These are phyloP conservation scores for Perilla frutescens DNA, from an alignment of 257 asterid genomes.

Conservation along the genomic window DNA sequence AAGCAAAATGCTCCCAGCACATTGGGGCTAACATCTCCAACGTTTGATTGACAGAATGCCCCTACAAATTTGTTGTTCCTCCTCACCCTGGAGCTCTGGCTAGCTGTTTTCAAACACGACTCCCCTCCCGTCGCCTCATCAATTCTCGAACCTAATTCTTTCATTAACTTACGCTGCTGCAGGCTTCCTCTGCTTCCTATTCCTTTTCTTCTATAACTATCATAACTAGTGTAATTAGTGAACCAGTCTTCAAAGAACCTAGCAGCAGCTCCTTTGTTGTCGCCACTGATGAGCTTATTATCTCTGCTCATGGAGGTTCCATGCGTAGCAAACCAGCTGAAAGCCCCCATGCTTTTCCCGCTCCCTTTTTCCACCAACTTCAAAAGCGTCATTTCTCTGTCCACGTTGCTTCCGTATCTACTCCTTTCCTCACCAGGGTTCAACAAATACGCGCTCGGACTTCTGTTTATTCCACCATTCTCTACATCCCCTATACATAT, in stretches of 20 bases:
- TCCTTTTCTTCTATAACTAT: slow-evolving; percentile 2
- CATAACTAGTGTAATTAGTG: slow-evolving; percentile 30
- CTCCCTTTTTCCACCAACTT: slow-evolving; percentile 53
- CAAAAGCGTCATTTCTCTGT: slow-evolving; percentile 59
- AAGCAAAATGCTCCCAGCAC: slow-evolving; percentile 66
- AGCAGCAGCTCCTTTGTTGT: slow-evolving; percentile 76
- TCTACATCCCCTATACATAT: slow-evolving; percentile 50
- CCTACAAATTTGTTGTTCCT: slow-evolving; percentile 53
- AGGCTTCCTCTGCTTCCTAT: too few species aligned
- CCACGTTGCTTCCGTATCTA: slow-evolving; percentile 47
- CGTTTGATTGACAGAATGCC: slow-evolving; percentile 73
- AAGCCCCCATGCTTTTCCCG: slow-evolving; percentile 53
- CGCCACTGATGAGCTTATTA: slow-evolving; percentile 65
- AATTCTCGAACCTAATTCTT: background rate
- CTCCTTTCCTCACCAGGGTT: slow-evolving; percentile 62
- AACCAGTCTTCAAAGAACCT: slow-evolving; percentile 73
- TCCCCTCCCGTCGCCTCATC: slow-evolving; percentile 60
- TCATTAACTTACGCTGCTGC: too few species aligned
- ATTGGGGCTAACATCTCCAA: slow-evolving; percentile 74
- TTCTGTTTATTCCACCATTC: slow-evolving; percentile 66
- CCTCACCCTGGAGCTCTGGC: slow-evolving; percentile 61
- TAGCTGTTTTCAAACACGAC: slow-evolving; percentile 44
- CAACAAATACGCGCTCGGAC: slow-evolving; percentile 66
- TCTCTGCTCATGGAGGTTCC: slow-evolving; percentile 72
- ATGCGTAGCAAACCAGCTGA: slow-evolving; percentile 69